Base-by-base conservation (phyloP, 2,329 filamentous ascomycete genomes). In the Parastagonospora nodorum region DNA sequence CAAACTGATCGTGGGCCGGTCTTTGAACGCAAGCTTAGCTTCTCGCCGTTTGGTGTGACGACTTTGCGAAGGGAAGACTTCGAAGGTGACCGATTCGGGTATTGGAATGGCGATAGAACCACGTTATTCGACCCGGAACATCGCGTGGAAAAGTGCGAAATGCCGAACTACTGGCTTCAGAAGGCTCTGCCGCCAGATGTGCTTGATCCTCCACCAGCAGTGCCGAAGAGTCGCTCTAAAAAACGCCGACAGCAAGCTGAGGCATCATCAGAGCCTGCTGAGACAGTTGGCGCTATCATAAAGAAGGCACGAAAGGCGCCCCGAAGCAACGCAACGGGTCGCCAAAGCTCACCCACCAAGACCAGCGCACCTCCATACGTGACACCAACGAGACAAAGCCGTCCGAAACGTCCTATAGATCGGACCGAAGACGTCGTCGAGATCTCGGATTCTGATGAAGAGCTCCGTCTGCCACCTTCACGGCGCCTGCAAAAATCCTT, bases 11-110 rank as follows among this genome's bases (percentile, higher is more conserved):
- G 60, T 8, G 55, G 57, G 5, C 50, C 37, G 1, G 42, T 38
- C 1, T 43, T 64, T 5, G 66, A 69, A 48, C 62, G 53, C 28
- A 76, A 74, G 40, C 56, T 78, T 14, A 71, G 60, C 1, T 77
- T 75, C 50, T 67, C 64, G 2, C 72, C 75, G 1, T 64, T 70
- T 19, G 52, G 53, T 2, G 49, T 75, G 4, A 68, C 70, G 4
- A 48, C 37, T 11, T 50, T 73, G 28, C 58, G 67, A 48, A 66
- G 63, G 61, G 45, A 48, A 16, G 61, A 66, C 12, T 66, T 68
- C 35, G 66, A 63, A 8, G 66, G 55, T 1, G 68, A 71, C 15
- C 59, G 67, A n/a, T 59, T 64, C 12, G 61, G 60, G 0, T 50
- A 60, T 28, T 67, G 63, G 65, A 57, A 57, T 2, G 56, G 60